A percentile compares a stretch with the other conserved stretches of the same genome.
Evolutionary conservation across 148 eudicot genomes (phyloP).

Genomic region (Camellia sinensis): DNA sequence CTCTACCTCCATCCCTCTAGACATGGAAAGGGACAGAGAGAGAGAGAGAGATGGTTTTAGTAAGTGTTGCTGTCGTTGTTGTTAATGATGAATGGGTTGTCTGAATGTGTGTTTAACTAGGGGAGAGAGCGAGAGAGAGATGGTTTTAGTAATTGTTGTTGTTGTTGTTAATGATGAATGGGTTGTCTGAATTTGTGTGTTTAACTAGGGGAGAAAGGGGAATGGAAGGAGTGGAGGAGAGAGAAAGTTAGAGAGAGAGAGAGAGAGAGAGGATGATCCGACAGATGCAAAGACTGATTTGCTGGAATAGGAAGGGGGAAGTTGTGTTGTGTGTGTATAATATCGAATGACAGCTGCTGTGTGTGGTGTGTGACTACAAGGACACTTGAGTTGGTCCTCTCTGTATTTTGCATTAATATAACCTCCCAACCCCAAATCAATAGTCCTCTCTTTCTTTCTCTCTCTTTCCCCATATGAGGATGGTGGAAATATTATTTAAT

Average conservation of each 20-base stretch:
- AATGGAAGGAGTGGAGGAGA: background rate
- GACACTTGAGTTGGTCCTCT: slow-evolving; percentile 35
- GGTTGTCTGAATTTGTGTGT: background rate
- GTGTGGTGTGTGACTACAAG: slow-evolving; percentile 10
- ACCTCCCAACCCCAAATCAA: slow-evolving; percentile 29
- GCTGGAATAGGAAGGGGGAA: slow-evolving; percentile 38
- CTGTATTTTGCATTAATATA: slow-evolving; percentile 35
- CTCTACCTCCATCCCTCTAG: background rate
- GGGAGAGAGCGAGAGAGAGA: background rate
- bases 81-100: background rate
- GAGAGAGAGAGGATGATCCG: slow-evolving; percentile 29
- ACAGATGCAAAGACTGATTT: slow-evolving; percentile 60
- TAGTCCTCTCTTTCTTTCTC: background rate
- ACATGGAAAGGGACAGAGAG: slow-evolving; percentile 8
- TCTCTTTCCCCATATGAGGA: background rate
- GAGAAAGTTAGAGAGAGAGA: slow-evolving; percentile 16
- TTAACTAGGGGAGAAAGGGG: background rate
- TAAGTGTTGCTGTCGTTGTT: background rate
- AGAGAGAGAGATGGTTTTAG: background rate
- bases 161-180: background rate
- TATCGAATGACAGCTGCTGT: slow-evolving; percentile 68
- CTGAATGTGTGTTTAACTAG: too few relatives aligned
- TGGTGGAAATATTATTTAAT: too few relatives aligned
- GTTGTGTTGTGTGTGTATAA: slow-evolving; percentile 18
- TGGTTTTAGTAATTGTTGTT: background rate